phyloP scores from a whole-genome alignment of 257 asterid species.

The Nicotiana paniculata region DNA sequence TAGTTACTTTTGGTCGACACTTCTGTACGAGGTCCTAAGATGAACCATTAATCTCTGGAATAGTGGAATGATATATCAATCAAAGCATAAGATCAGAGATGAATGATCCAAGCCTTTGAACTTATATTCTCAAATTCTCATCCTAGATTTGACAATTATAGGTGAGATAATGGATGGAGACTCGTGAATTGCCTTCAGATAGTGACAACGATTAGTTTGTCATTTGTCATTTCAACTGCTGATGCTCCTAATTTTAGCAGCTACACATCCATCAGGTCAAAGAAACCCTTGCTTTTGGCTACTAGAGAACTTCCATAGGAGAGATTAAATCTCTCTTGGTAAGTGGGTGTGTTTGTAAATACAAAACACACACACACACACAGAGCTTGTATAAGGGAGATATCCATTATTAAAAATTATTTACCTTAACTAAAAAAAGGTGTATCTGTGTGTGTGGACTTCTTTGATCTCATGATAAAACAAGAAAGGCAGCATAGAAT shows the following conservation, averaged over 20 bases:
- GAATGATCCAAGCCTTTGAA: background rate
- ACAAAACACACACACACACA: background rate
- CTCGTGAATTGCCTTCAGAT: background rate
- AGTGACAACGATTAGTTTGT: background rate
- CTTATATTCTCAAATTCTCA: background rate
- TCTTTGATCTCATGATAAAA: background rate
- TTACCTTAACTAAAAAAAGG: background rate
- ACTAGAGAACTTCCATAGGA: background rate
- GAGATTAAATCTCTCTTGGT: background rate
- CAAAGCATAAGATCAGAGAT: background rate
- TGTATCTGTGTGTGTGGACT: background rate
- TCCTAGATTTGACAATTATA: background rate
- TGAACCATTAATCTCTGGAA: background rate
- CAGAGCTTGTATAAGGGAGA: background rate
- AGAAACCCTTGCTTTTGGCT: background rate
- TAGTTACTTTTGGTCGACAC: background rate
- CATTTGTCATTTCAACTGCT: background rate
- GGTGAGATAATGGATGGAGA: conserved; percentile 1
- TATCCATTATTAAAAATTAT: background rate
- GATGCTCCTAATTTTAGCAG: background rate
- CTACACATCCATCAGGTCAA: background rate
- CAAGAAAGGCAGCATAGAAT: background rate
- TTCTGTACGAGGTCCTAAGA: background rate
- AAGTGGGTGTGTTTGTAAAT: background rate
- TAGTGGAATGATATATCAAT: background rate